Conservation (phyloP, 2,329 filamentous ascomycete species). For the Rhynchosporium graminicola region DNA sequence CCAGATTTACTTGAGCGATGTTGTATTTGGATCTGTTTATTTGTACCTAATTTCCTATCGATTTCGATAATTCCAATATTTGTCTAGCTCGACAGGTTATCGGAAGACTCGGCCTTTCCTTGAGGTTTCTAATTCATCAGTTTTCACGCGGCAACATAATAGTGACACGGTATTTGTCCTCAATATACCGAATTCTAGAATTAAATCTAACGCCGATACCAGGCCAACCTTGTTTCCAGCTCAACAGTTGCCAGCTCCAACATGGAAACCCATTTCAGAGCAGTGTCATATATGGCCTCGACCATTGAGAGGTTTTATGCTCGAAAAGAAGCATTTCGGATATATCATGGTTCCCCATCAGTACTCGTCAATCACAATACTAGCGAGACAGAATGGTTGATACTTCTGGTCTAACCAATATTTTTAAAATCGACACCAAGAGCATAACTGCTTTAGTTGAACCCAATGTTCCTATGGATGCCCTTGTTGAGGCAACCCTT, state of each 20-base stretch:
- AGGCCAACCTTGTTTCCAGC: too few species aligned
- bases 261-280: conserved; percentile 32
- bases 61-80: background rate
- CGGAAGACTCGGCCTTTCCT: conserved; percentile 8
- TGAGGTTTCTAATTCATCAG: conserved; percentile 6
- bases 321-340: conserved; percentile 44
- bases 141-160: background rate
- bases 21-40: background rate
- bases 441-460: conserved; percentile 56
- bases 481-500: conserved; percentile 57
- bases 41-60: too few species aligned
- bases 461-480: conserved; percentile 69
- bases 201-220: too few species aligned
- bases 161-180: background rate
- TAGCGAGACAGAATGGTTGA: conserved; percentile 42
- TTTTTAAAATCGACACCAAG: conserved; percentile 47
- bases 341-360: conserved; percentile 58
- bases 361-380: conserved; percentile 45
- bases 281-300: conserved; percentile 29
- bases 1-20: background rate
- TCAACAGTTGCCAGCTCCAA: background rate
- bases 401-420: conserved; percentile 49
- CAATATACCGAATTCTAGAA: too few species aligned
- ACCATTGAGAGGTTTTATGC: conserved; percentile 28
- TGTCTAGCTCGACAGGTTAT: background rate